Percentiles rank a stretch among this genome's conserved stretches.
These are phyloP conservation scores for Suillus spraguei DNA, from an alignment of 768 basidiomycete genomes.

Conservation along the genomic window DNA sequence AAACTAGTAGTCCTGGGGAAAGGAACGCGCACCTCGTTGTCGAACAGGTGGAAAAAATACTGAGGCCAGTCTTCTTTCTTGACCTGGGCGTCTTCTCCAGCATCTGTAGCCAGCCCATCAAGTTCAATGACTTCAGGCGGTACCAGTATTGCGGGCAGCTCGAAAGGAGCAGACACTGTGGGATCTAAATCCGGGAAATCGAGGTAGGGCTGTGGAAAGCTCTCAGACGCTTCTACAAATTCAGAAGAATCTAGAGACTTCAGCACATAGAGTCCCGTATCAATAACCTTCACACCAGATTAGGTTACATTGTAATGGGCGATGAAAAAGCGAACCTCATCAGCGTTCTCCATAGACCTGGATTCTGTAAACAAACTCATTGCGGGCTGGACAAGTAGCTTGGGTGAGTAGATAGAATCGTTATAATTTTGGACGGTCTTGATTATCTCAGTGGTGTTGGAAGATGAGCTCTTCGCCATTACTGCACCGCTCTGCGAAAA, in stretches of 20 bases:
- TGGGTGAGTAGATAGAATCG: constrained; percentile 57
- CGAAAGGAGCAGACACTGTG: constrained; percentile 50
- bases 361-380: constrained; percentile 51
- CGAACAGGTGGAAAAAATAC: constrained; percentile 68
- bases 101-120: constrained; percentile 67
- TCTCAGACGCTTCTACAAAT: constrained; percentile 57
- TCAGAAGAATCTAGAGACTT: constrained; percentile 60
- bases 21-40: constrained; percentile 46
- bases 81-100: constrained; percentile 69
- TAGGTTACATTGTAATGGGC: constrained; percentile 12
- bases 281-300: constrained; percentile 60
- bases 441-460: constrained; percentile 70
- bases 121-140: constrained; percentile 88
- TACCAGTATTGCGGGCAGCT: constrained; percentile 78
- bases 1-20: background rate
- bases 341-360: constrained; percentile 48
- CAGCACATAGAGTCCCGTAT: constrained; percentile 65
- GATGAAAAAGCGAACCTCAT: constrained; percentile 52
- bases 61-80: constrained; percentile 87
- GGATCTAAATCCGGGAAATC: constrained; percentile 46
- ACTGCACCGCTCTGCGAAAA: constrained; percentile 61
- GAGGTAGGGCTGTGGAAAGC: constrained; percentile 68
- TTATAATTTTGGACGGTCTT: constrained; percentile 70
- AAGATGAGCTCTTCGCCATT: constrained; percentile 60
- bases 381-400: constrained; percentile 68